Evolutionary conservation across 257 asterid genomes (phyloP), one percentile per base, ranked within the genome.

Genomic region (Gentiana dahurica): DNA sequence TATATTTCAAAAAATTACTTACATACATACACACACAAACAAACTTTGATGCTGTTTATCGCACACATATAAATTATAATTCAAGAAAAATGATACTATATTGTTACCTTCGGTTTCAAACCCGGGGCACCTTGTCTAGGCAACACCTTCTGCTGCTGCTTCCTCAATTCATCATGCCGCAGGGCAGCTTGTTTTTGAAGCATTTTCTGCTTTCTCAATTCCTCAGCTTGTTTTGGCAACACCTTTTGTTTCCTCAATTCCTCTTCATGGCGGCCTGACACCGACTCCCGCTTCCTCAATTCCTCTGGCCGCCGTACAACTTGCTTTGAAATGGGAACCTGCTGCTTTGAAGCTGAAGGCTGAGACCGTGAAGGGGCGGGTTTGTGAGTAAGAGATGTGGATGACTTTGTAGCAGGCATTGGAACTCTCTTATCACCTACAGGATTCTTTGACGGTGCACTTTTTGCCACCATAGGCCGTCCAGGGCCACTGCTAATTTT

Each of bases 401-500:
- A 57, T 60, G 52, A 68, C 77, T 63, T 82, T 3, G 77, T 61
- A 65, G 38, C 55, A 12, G 84, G 70, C 56, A 72, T 59, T 9
- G 70, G 10, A 53, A 49, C 61, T 70, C 73, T 76, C 72, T 59
- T 89, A 53, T 66, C 78, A 61, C 80, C 65, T 54, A 50, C 64
- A 1, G 77, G 41, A 70, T 54, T 68, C 71, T 69, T 85, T 3
- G 78, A 60, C 34, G 94, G 84, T 51, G 62, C 51, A 12, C 67
- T 57, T 73, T 78, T 83, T 4, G 72, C 64, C 34, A 67, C 75
- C 60, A 70, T 34, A 12, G 95, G 87, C 87, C 86, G 93, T 11
- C 94, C 97, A 9, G 87, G 90, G 51, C 88, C 94, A 71, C 78
- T 81, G 37, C 88, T 88, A 57, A 69, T 78, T 70, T 76, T 75